A percentile compares a stretch with the other conserved stretches of the same genome.
Evolutionary conservation across 1,139 yeast species (phyloP).

Genomic region (Kodamaea sp.): DNA sequence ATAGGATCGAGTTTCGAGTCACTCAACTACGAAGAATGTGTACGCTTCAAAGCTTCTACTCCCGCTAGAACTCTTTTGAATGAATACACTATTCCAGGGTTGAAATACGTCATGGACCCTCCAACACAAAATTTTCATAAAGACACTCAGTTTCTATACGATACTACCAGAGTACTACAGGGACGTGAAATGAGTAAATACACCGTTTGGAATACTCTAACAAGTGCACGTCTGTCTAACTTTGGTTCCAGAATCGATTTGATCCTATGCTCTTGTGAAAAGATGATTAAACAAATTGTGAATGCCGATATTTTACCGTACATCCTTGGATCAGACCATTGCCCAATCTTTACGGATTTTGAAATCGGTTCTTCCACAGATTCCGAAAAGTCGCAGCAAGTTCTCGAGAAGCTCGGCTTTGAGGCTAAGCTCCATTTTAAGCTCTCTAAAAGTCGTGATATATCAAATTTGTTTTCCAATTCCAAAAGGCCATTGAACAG

Average conservation of each 20-base stretch:
- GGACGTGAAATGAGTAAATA: conserved; percentile 66
- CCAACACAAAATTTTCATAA: conserved; percentile 5
- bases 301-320: conserved; percentile 68
- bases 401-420: conserved; percentile 37
- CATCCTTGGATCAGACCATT: conserved; percentile 88
- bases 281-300: conserved; percentile 31
- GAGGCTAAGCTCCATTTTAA: conserved; percentile 60
- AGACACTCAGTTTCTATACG: conserved; percentile 47
- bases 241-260: conserved; percentile 88
- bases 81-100: conserved; percentile 24
- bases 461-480: conserved; percentile 26
- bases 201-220: conserved; percentile 89
- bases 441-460: conserved; percentile 49
- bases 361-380: conserved; percentile 17
- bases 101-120: conserved; percentile 10
- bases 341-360: conserved; percentile 82
- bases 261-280: conserved; percentile 50
- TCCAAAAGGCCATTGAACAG: neutral
- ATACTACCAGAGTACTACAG: conserved; percentile 61
- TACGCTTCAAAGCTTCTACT: conserved; percentile 42
- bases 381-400: too few species aligned
- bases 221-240: conserved; percentile 77
- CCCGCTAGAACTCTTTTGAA: conserved; percentile 48
- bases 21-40: conserved; percentile 36
- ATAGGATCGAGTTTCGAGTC: conserved; percentile 40